phyloP scores from a whole-genome alignment of 2,329 filamentous ascomycete genomes.

The Aquanectria penicillioides region DNA sequence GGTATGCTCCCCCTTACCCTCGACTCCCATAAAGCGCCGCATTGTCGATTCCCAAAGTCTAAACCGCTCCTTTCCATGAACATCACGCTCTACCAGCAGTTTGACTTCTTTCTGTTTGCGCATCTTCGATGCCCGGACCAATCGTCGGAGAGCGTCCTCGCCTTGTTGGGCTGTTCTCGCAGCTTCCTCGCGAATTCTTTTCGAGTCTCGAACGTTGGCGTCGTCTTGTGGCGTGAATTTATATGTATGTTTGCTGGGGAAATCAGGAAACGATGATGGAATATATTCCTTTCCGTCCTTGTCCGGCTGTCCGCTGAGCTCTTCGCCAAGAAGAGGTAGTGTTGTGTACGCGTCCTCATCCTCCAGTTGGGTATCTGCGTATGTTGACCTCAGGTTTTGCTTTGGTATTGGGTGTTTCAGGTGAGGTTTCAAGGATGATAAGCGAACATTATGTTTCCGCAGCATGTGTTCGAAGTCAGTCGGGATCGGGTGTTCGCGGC shows the following conservation, averaged over 20 bases:
- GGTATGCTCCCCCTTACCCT: constrained; percentile 44
- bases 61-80: constrained; percentile 64
- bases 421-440: constrained; percentile 64
- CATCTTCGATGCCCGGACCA: constrained; percentile 71
- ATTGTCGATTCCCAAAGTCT: constrained; percentile 70
- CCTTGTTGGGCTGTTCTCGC: constrained; percentile 69
- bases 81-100: constrained; percentile 62
- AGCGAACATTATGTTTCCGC: constrained; percentile 60
- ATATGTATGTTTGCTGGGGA: constrained; percentile 73
- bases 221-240: constrained; percentile 66
- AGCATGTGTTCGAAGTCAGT: constrained; percentile 67
- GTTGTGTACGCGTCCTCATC: constrained; percentile 54
- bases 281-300: constrained; percentile 67
- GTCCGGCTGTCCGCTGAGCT: constrained; percentile 67
- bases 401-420: constrained; percentile 62
- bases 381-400: constrained; percentile 50
- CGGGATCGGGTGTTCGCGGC: constrained; percentile 64
- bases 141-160: constrained; percentile 67
- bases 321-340: constrained; percentile 59
- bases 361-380: constrained; percentile 48
- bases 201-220: constrained; percentile 58
- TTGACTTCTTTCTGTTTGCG: constrained; percentile 73
- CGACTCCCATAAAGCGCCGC: constrained; percentile 60
- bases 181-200: constrained; percentile 69
- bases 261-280: constrained; percentile 67